Base-by-base conservation (phyloP, 768 basidiomycete genomes). In the Auricularia sp. region DNA sequence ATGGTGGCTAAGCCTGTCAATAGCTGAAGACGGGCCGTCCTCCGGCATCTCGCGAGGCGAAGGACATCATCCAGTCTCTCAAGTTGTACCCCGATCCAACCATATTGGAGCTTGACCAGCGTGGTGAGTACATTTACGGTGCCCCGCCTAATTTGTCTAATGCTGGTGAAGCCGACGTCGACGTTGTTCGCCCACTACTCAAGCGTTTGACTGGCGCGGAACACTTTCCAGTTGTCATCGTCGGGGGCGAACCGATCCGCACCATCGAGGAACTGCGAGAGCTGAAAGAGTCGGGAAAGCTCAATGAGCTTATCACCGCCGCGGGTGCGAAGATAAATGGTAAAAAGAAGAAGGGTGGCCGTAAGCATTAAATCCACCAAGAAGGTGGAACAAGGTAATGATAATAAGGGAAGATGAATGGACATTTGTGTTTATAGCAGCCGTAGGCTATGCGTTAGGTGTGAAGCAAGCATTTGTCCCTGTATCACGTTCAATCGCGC, bases 81-180 rank as follows among this genome's bases (percentile, higher is more conserved):
- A 75, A 85, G 68, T 79, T 92, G 44, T 76, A 75, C 0, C 90
- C 90, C 11, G 71, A 80, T 0, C 85, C 89, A 0, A 82, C 85
- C 16, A 79, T 90, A 62, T 82, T 92, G 47, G 87, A 90, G 47
- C 81, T 89, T 21, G 90, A 92, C 70, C 74, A 83, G 63, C 85
- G 90, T 67, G 72, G 79, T 79, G 61, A 24, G 76, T 73, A 1
- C 45, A 37, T 21, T 44, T 29, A 29, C 35, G 24, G 3, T 51
- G 21, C 34, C 36, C 2, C 16, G 1, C 13, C 39, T 42, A 61
- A 34, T 2, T 18, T 54, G 21, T 35, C 36, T 11, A 36, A 7
- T 58, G 29, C 21, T 62, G 66, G 8, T 42, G 13, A 7, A 78
- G 86, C 85, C 66, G 90, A 93, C 71, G 82, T 81, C 3, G 77